phyloP scores from a whole-genome alignment of 1,139 yeast genomes.

The Petasospora rhodanensis region DNA sequence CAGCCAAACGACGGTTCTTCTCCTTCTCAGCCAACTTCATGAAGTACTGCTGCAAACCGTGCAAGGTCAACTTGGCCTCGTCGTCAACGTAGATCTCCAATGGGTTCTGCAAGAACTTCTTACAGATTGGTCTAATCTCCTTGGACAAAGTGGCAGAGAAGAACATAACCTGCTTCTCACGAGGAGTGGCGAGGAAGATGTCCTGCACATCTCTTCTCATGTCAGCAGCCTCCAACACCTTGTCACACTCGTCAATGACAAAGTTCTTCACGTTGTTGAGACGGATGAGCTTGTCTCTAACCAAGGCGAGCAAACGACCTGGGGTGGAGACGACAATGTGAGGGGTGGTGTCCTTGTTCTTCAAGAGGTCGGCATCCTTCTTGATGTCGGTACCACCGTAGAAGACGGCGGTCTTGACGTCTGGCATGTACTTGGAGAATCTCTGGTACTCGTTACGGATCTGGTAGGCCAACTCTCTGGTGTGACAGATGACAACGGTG shows the following conservation, averaged over 20 bases:
- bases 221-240: constrained; percentile 84
- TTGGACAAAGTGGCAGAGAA: constrained; percentile 93
- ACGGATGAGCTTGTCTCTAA: constrained; percentile 85
- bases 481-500: constrained; percentile 92
- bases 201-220: constrained; percentile 99
- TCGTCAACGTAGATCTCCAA: constrained; percentile 96
- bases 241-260: constrained; percentile 98
- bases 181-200: constrained; percentile 95
- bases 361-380: constrained; percentile 82
- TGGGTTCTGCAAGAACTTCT: constrained; percentile 97
- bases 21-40: constrained; percentile 85
- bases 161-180: constrained; percentile 99
- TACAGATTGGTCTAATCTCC: constrained; percentile 95
- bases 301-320: constrained; percentile 93
- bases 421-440: constrained; percentile 98
- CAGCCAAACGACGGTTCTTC: constrained; percentile 91
- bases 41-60: constrained; percentile 96
- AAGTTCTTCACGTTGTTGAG: constrained; percentile 89
- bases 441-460: constrained; percentile 96
- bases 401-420: constrained; percentile 92
- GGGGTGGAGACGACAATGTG: constrained; percentile 98
- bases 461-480: constrained; percentile 98
- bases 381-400: constrained; percentile 92
- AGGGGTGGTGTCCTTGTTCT: constrained; percentile 92
- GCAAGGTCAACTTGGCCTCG: constrained; percentile 94